phyloP scores from a whole-genome alignment of 768 basidiomycete genomes.

The Termitomyces sp. region DNA sequence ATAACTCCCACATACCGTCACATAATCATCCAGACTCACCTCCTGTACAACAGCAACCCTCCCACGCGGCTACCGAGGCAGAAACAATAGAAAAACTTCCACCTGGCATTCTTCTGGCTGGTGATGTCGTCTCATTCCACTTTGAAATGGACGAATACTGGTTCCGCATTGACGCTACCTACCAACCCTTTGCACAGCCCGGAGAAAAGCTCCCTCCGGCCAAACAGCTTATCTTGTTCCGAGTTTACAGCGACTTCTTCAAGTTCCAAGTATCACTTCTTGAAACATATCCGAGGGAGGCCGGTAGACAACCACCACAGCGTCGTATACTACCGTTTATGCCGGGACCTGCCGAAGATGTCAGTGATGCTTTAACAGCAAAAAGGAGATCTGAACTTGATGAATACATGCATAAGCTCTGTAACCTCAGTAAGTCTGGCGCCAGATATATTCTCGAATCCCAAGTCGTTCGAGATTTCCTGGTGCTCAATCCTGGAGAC shows the following conservation, averaged over 20 bases:
- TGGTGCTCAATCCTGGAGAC: slow-evolving; percentile 84
- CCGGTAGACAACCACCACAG: slow-evolving; percentile 65
- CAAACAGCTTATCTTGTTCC: slow-evolving; percentile 82
- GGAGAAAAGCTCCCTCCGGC: slow-evolving; percentile 60
- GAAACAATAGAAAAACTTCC: slow-evolving; percentile 50
- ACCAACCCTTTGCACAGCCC: slow-evolving; percentile 71
- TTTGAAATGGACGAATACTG: slow-evolving; percentile 94
- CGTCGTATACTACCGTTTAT: slow-evolving; percentile 89
- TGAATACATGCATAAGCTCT: slow-evolving; percentile 79
- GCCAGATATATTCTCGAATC: slow-evolving; percentile 81
- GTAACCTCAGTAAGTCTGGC: slow-evolving; percentile 59
- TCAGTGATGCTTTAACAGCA: slow-evolving; percentile 81
- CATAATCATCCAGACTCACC: slow-evolving; percentile 14
- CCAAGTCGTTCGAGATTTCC: slow-evolving; percentile 74
- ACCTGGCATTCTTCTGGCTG: slow-evolving; percentile 79
- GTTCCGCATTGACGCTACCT: slow-evolving; percentile 91
- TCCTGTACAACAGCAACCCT: slow-evolving; percentile 20
- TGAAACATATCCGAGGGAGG: slow-evolving; percentile 85
- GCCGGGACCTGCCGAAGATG: slow-evolving; percentile 88
- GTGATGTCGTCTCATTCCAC: slow-evolving; percentile 95
- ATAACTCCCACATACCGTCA: slow-evolving; percentile 33
- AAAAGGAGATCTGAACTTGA: slow-evolving; percentile 80
- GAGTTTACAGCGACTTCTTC: slow-evolving; percentile 97
- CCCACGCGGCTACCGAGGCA: slow-evolving; percentile 21
- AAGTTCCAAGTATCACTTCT: slow-evolving; percentile 92